Percentiles rank a stretch among this genome's conserved stretches.
These are phyloP conservation scores for Carex kokanica DNA, from an alignment of 176 grass and related monocot genomes.

Conservation along the genomic window DNA sequence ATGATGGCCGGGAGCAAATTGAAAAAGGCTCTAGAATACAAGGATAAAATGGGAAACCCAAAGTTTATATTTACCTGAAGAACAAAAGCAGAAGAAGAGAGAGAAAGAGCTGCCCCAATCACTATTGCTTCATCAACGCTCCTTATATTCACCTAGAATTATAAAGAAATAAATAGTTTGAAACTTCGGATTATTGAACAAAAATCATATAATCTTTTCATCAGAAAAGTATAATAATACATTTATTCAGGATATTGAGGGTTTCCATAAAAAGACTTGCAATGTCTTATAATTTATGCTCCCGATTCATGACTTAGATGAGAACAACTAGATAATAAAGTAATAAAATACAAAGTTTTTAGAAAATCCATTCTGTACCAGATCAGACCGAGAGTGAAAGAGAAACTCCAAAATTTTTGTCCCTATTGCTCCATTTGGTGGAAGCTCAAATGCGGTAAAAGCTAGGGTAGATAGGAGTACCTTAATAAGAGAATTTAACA, in stretches of 20 bases:
- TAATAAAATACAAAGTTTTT: not conserved
- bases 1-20: not conserved
- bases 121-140: constrained; percentile 97
- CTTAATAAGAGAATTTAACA: constrained; percentile 36
- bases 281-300: not conserved
- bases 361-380: constrained; percentile 41
- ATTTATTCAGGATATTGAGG: constrained; percentile 6
- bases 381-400: constrained; percentile 83
- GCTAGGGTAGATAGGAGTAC: constrained; percentile 89
- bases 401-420: constrained; percentile 95
- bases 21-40: not conserved
- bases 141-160: constrained; percentile 87
- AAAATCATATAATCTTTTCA: not conserved
- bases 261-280: not conserved
- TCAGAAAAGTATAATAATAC: not conserved
- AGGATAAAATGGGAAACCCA: not conserved
- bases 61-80: constrained; percentile 65
- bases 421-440: constrained; percentile 85
- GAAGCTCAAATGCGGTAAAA: constrained; percentile 95
- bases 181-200: constrained; percentile 9
- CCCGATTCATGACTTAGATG: not conserved
- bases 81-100: constrained; percentile 99
- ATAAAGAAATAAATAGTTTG: constrained; percentile 12
- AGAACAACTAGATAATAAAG: not conserved
- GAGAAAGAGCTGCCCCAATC: constrained; percentile 90